These are phyloP conservation scores for Populus deltoides DNA, from an alignment of 345 rosid species.

Conservation along the genomic window DNA sequence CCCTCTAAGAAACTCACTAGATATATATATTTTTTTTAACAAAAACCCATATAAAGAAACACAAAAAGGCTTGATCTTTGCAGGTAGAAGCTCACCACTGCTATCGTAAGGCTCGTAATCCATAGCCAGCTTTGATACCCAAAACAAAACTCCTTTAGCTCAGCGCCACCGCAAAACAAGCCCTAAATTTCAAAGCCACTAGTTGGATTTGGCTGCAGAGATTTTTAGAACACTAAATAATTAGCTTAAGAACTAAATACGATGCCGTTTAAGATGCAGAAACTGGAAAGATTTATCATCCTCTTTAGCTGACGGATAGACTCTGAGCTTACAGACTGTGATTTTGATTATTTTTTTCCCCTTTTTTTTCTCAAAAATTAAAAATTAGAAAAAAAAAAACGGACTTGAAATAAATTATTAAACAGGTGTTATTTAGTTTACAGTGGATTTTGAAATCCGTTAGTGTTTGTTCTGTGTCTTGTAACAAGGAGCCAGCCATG, in stretches of 20 bases:
- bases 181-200: conserved; percentile 2
- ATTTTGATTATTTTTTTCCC: neutral
- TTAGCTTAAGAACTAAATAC: neutral
- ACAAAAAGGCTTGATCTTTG: conserved; percentile 12
- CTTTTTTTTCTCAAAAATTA: neutral
- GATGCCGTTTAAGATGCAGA: neutral
- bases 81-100: conserved; percentile 57
- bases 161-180: conserved; percentile 1
- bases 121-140: conserved; percentile 40
- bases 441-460: conserved; percentile 14
- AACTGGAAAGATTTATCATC: neutral
- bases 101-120: conserved; percentile 70
- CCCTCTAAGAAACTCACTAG: neutral
- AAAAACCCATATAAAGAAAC: neutral
- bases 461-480: neutral
- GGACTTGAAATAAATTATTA: conserved; percentile 2
- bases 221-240: neutral
- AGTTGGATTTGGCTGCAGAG: neutral
- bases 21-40: neutral
- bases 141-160: neutral
- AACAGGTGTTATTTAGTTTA: neutral
- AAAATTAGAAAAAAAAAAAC: neutral
- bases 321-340: neutral
- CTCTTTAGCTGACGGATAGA: neutral
- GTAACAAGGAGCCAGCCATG: neutral